phyloP scores from a whole-genome alignment of 192 early-diverging fungal genomes.

The Obelidium mucronatum region DNA sequence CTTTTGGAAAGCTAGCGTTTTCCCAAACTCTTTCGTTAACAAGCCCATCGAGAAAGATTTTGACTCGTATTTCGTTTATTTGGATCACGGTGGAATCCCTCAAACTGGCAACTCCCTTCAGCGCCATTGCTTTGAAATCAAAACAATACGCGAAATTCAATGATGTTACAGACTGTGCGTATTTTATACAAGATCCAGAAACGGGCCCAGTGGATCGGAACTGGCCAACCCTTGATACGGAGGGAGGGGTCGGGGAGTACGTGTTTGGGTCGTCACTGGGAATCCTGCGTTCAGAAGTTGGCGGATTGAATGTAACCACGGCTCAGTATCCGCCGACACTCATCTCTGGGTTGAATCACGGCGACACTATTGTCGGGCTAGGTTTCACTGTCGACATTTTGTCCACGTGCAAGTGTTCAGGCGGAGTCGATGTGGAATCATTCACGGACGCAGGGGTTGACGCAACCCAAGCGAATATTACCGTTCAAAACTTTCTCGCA shows the following conservation, averaged over 20 bases:
- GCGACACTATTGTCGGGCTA: slow-evolving; percentile 26
- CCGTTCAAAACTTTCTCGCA: neutral
- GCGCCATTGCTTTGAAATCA: slow-evolving; percentile 12
- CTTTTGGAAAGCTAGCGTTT: slow-evolving; percentile 15
- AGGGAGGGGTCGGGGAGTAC: slow-evolving; percentile 28
- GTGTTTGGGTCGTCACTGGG: slow-evolving; percentile 32
- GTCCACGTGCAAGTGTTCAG: slow-evolving; percentile 9
- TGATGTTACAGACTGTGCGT: neutral
- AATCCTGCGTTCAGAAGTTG: slow-evolving; percentile 27
- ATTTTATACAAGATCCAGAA: slow-evolving; percentile 23
- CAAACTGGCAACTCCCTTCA: slow-evolving; percentile 32
- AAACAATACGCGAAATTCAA: neutral
- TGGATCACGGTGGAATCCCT: slow-evolving; percentile 24
- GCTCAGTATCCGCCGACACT: slow-evolving; percentile 11
- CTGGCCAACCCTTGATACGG: slow-evolving; percentile 25
- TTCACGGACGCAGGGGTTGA: slow-evolving; percentile 6
- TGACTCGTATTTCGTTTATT: slow-evolving; percentile 24
- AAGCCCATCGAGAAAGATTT: slow-evolving; percentile 18
- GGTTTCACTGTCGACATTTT: slow-evolving; percentile 21
- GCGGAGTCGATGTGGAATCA: neutral
- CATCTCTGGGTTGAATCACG: slow-evolving; percentile 4
- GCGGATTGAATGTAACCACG: slow-evolving; percentile 6
- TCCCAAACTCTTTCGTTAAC: slow-evolving; percentile 16
- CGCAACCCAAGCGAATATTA: neutral
- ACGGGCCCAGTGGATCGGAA: neutral